Base-by-base conservation (phyloP, 2,329 filamentous ascomycete genomes). In the Colletotrichum paranaense region DNA sequence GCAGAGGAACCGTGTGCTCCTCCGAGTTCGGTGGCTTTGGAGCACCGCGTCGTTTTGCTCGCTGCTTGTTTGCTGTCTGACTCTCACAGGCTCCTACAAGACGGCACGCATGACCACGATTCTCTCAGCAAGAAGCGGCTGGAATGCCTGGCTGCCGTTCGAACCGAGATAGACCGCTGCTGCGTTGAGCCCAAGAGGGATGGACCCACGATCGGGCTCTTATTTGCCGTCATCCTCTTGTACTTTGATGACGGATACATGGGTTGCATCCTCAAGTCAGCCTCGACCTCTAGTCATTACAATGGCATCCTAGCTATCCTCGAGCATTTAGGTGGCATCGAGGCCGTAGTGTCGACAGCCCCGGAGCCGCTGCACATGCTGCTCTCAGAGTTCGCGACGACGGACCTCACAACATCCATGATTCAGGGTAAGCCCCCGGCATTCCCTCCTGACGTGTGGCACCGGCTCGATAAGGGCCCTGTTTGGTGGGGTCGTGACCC, bases 191-290 rank as follows among this genome's bases (percentile, higher is more conserved):
- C 42, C 14, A 46, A 46, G 19, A 8, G 42, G 19, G 19, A 46
- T n/a, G 42, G 79, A 2, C 79, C 77, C 5, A 78, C 49, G 46
- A 53, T 35, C 19, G 62, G 75, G 0, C 64, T 82, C 0, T 58
- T 86, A 0, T 82, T 85, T 28, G 83, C 84, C 2, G 85, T 86
- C 28, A 78, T 86, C 1, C 75, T 86, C 1, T 80, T 86, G 0
- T 85, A 85, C 71, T 84, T 86, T 8, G 78, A 84, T 24, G 82
- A 84, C 30, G 83, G 82, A 1, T 82, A 82, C 49, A 78, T 84
- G 3, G 82, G 83, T n/a, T 78, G 78, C 19, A 67, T 74, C n/a
- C 30, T 65, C n/a, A 67, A 32, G 24, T 71, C 68, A 14, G 68
- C 68, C 38, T 53, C 62, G 24, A 71, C 68, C 68, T 76, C 77